phyloP scores from a whole-genome alignment of 2,329 filamentous ascomycete genomes.

The Hypoxylon sp. region DNA sequence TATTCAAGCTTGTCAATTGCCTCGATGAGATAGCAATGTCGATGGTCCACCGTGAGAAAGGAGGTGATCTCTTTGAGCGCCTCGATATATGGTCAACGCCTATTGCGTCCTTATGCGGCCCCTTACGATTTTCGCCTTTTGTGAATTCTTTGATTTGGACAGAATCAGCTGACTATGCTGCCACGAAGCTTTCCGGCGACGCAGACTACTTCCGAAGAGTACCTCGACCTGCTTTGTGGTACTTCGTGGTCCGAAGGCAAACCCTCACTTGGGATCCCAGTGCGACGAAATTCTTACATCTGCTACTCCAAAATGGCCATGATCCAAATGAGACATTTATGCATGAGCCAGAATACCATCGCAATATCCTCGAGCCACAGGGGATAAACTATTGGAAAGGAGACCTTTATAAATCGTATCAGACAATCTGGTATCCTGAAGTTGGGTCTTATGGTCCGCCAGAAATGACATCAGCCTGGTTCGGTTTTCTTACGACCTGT shows the following conservation, averaged over 20 bases:
- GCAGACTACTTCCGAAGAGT: constrained; percentile 11
- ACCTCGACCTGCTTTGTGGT: constrained; percentile 8
- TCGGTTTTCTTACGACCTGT: neutral
- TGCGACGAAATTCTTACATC: constrained; percentile 4
- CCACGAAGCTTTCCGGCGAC: constrained; percentile 15
- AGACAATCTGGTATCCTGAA: no score
- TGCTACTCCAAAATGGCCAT: constrained; percentile 13
- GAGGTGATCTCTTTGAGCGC: neutral
- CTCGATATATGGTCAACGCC: constrained; percentile 5
- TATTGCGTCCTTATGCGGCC: neutral
- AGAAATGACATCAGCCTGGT: constrained; percentile 2
- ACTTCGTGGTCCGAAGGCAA: neutral
- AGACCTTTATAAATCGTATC: no score
- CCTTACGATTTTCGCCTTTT: neutral
- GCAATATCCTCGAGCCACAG: no score
- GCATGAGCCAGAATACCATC: no score
- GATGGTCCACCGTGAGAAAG: neutral
- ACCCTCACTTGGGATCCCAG: neutral
- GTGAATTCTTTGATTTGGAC: neutral
- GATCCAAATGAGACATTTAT: constrained; percentile 19
- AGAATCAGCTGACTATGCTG: neutral
- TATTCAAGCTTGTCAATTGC: constrained; percentile 14
- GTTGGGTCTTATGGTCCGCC: neutral
- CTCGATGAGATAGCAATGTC: constrained; percentile 10
- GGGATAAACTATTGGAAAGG: neutral